These are phyloP conservation scores for Ophiocordyceps camponoti-floridani DNA, from an alignment of 2,329 filamentous ascomycete species.

Conservation along the genomic window DNA sequence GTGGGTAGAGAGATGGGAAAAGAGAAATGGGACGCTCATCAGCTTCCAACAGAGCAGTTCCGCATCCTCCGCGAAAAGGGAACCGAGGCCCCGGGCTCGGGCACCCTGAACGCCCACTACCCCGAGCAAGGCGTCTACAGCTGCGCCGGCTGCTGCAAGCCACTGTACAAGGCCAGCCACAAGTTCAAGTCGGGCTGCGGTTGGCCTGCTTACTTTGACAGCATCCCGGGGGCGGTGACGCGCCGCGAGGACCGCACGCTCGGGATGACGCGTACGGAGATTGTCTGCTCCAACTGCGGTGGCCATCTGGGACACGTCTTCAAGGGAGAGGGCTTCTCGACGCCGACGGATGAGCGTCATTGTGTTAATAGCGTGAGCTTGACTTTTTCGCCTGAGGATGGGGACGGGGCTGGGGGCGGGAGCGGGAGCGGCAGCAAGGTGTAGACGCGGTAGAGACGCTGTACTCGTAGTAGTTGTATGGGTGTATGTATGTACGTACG, in stretches of 20 bases:
- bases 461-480: too few species aligned
- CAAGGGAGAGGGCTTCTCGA: conserved; percentile 70
- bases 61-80: conserved; percentile 82
- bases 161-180: conserved; percentile 81
- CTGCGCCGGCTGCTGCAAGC: conserved; percentile 72
- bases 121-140: conserved; percentile 62
- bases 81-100: conserved; percentile 65
- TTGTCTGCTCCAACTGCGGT: conserved; percentile 86
- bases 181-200: conserved; percentile 96
- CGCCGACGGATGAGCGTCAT: conserved; percentile 87
- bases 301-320: conserved; percentile 91
- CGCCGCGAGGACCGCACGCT: conserved; percentile 59
- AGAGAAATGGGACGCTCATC: too few species aligned
- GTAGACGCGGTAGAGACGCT: not conserved
- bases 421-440: conserved; percentile 13
- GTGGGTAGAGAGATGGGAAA: too few species aligned
- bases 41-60: conserved; percentile 59
- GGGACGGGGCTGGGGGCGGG: conserved; percentile 13
- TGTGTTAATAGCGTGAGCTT: conserved; percentile 91
- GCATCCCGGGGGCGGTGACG: conserved; percentile 75
- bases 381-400: conserved; percentile 56
- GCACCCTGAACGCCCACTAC: conserved; percentile 77
- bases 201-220: conserved; percentile 97
- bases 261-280: conserved; percentile 80
- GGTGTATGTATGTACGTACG: too few species aligned